These are phyloP conservation scores for Solanum gracilifrons DNA, from an alignment of 257 asterid species.

Conservation along the genomic window DNA sequence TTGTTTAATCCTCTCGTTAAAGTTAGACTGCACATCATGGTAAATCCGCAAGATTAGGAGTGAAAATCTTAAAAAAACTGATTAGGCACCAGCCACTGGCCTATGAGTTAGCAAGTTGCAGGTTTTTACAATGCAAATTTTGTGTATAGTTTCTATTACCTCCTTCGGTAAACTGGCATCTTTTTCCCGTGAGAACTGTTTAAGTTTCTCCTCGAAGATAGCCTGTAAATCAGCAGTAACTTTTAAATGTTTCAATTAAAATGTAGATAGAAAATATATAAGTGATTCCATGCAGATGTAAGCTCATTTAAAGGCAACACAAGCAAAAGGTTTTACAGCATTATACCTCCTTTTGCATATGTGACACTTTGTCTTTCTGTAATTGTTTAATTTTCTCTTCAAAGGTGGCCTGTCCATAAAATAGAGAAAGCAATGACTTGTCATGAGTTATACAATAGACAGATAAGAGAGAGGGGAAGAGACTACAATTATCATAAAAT, in stretches of 20 bases:
- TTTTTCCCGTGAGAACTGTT: constrained; percentile 34
- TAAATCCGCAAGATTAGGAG: neutral
- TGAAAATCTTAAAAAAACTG: neutral
- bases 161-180: constrained; percentile 35
- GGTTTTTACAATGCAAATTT: neutral
- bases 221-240: constrained; percentile 24
- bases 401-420: constrained; percentile 30
- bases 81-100: neutral
- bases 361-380: constrained; percentile 32
- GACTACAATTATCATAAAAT: neutral
- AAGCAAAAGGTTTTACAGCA: neutral
- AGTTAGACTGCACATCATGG: constrained; percentile 25
- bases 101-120: neutral
- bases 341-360: constrained; percentile 36
- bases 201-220: constrained; percentile 34
- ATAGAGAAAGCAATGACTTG: constrained; percentile 16
- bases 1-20: constrained; percentile 30
- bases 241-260: neutral
- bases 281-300: neutral
- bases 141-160: constrained; percentile 16
- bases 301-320: neutral
- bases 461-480: neutral
- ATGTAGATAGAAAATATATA: neutral
- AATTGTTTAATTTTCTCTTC: constrained; percentile 31
- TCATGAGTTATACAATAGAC: neutral